Evolutionary conservation across 2,329 filamentous ascomycete genomes (phyloP), one percentile per base, ranked within the genome.

Genomic region (Sphaerulina populicola): DNA sequence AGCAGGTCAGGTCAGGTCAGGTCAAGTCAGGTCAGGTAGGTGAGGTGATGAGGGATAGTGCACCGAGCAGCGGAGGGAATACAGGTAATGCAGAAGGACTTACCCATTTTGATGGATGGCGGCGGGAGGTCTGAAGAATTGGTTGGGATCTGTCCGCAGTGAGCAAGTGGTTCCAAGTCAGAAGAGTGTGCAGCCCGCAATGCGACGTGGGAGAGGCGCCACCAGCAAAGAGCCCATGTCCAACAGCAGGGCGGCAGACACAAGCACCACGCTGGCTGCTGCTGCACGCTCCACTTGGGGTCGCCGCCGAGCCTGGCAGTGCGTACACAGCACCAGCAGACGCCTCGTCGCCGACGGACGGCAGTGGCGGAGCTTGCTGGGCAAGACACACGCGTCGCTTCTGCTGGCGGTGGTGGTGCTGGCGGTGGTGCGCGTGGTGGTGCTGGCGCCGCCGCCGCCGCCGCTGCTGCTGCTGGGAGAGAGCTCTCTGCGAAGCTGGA

Each of bases 41-140:
- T 44, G 44, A 49, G 41, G 35, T 29, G 40, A 42, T 18, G 18
- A 18, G 18, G 18, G 18, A 38, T 29, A 29, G 29, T 35, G 31
- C 31, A 8, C 30, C 15, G 38, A 44, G 38, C 23, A 8, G 21
- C 39, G 38, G 21, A 40, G 40, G 27, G 29, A 18, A 23, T 18
- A 18, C 18, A 33, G 44, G 36, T 38, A 41, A 30, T 33, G 30
- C 27, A 42, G 45, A 40, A 52, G 36, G 46, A 53, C 51, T 53
- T 49, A 53, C 51, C 51, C 51, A 53, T 53, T 45, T 47, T 23
- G 46, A 50, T 38, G 47, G 36, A 35, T 35, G 31, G 31, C 31
- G 31, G 31, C 31, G 31, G 44, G 39, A 33, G 33, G 35, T 44
- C 33, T 42, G 44, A 48, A 8, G 45, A 48, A 48, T 35, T 42